Base-by-base conservation (phyloP, 2,329 filamentous ascomycete genomes). In the Pezizomycotina sp. region DNA sequence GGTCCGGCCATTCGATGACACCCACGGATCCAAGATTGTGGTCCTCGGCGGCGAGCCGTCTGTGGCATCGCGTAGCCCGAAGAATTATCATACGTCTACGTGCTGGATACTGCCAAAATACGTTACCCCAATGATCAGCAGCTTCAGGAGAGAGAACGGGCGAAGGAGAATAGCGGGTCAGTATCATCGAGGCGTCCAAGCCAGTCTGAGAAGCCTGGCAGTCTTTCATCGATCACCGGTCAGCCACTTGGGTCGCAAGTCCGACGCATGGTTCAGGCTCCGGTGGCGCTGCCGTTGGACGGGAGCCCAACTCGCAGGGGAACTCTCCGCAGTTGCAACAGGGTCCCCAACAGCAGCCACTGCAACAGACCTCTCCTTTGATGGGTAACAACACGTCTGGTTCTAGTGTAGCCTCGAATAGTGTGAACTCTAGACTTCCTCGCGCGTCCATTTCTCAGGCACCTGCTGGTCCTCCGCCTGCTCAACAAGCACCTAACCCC, bases 1-100 rank as follows among this genome's bases (percentile, higher is more conserved):
- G 89, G 42, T 95, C 86, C 10, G 89, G 89, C 1, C 89, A 98
- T 57, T 93, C 83, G 57, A 95, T 98, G 89, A 95, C 89, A 2
- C 83, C 2, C 81, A 86, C 45, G 82, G 81, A 19, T 93, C 92
- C 57, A 79, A 84, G 42, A 76, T 98, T 45, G 76, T 95, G 30
- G 81, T 95, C 25, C 65, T 95, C 20, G 91, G 81, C 23, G 89
- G 89, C 47, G 91, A 98, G 57, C 89, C 89, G 9, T 95, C 84
- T 56, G 84, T 83, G 10, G 77, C 81, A 18, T 78, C 1, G 71
- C 77, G 30, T 74, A 89, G 51, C 71, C 80, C 20, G 76, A 75
- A 43, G 89, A 98, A 55, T 64, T 98, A 34, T 82, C 79, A 41
- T 69, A 92, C 52, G 77, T 82, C 22, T 98, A 95, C 57, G 69